These are phyloP conservation scores for Colletotrichum tropicicola DNA, from an alignment of 2,329 filamentous ascomycete species.

Conservation along the genomic window DNA sequence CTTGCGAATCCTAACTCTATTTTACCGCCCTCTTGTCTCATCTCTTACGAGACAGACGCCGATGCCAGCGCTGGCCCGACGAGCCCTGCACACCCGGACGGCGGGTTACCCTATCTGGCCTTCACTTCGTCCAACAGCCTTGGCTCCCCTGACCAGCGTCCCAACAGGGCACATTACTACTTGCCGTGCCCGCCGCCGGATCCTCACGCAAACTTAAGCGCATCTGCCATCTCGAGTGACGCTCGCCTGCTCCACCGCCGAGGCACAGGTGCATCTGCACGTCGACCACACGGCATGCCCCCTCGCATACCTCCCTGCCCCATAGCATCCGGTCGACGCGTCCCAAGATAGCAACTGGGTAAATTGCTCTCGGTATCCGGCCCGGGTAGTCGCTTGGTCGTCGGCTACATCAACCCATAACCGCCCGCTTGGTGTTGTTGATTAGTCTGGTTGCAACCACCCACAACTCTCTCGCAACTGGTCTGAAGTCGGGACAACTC, in stretches of 20 bases:
- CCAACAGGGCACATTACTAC: not conserved
- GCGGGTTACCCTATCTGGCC: not conserved
- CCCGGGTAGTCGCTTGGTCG: conserved; percentile 7
- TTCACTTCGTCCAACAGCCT: not conserved
- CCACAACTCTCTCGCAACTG: too few species aligned
- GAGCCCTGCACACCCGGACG: not conserved
- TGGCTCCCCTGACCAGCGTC: conserved; percentile 7
- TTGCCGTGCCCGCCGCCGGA: conserved; percentile 12
- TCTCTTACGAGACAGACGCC: conserved; percentile 11
- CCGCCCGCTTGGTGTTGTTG: not conserved
- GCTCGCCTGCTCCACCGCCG: conserved; percentile 16
- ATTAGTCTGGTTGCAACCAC: too few species aligned
- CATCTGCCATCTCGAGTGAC: conserved; percentile 18
- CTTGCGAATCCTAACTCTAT: conserved; percentile 22
- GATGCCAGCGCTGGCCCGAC: too few species aligned
- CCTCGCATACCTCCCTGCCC: conserved; percentile 4
- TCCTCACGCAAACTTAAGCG: conserved; percentile 9
- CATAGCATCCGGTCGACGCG: conserved; percentile 15
- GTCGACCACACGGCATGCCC: conserved; percentile 24
- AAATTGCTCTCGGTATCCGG: conserved; percentile 25
- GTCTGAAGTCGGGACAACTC: not conserved
- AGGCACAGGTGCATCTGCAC: conserved; percentile 23
- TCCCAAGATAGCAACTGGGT: conserved; percentile 19
- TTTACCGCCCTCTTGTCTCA: conserved; percentile 18
- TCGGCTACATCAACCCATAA: conserved; percentile 9